Percentiles rank a stretch among this genome's conserved stretches.
These are phyloP conservation scores for Fraxinus platypoda DNA, from an alignment of 305 asterid genomes.

Conservation along the genomic window DNA sequence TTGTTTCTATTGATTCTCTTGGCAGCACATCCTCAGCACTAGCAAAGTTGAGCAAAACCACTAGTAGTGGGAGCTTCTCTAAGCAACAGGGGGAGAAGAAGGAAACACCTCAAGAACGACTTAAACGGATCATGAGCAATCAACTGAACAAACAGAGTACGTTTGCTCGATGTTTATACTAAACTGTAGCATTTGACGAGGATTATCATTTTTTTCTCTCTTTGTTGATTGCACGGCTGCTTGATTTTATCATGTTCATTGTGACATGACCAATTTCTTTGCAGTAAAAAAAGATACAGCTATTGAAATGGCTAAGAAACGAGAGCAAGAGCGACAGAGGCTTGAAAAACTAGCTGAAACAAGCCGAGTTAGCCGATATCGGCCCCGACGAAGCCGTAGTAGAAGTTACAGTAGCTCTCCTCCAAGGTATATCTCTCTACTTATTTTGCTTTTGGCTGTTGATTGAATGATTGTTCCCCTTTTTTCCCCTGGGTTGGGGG, in stretches of 20 bases:
- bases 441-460: not conserved
- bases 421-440: constrained; percentile 47
- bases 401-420: constrained; percentile 88
- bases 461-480: not conserved
- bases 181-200: constrained; percentile 34
- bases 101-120: constrained; percentile 98
- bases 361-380: constrained; percentile 52
- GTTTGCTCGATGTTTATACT: constrained; percentile 40
- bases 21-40: constrained; percentile 79
- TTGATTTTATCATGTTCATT: constrained; percentile 20
- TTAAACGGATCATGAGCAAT: constrained; percentile 91
- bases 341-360: constrained; percentile 87
- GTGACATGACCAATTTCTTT: constrained; percentile 19
- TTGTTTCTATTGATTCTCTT: constrained; percentile 16
- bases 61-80: constrained; percentile 57
- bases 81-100: constrained; percentile 91
- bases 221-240: constrained; percentile 22
- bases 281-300: constrained; percentile 94
- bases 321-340: constrained; percentile 87
- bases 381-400: constrained; percentile 59
- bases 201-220: not conserved
- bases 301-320: constrained; percentile 81
- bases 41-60: constrained; percentile 72
- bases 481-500: no score
- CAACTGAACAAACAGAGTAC: constrained; percentile 98